These are phyloP conservation scores for Candida ipomoeae DNA, from an alignment of 805 yeast species.

Conservation along the genomic window DNA sequence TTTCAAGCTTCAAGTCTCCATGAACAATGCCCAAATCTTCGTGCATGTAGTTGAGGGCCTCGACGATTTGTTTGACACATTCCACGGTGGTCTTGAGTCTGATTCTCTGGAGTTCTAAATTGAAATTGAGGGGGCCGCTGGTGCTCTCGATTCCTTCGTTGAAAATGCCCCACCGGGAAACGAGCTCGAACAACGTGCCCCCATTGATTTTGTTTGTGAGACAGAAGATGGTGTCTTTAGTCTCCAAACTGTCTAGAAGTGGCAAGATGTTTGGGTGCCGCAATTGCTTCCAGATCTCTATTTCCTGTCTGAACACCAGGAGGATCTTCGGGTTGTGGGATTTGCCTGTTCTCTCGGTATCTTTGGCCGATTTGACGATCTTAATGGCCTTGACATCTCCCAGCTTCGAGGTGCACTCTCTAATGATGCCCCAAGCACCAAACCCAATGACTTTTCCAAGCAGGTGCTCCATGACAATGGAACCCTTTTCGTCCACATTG, in stretches of 20 bases:
- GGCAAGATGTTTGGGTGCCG: conserved; percentile 64
- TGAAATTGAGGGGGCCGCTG: conserved; percentile 26
- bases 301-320: conserved; percentile 64
- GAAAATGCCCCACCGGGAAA: conserved; percentile 58
- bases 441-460: conserved; percentile 76
- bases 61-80: conserved; percentile 50
- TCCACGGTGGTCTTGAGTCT: conserved; percentile 32
- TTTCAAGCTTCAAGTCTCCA: conserved; percentile 81
- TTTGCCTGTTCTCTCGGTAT: conserved; percentile 18
- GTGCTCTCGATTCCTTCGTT: conserved; percentile 24
- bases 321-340: conserved; percentile 45
- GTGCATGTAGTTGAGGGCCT: conserved; percentile 59
- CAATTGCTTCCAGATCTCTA: conserved; percentile 67
- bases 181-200: conserved; percentile 79
- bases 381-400: conserved; percentile 55
- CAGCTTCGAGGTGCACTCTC: conserved; percentile 53
- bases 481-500: conserved; percentile 63
- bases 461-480: conserved; percentile 54
- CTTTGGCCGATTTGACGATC: conserved; percentile 41
- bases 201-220: conserved; percentile 64
- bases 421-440: conserved; percentile 87
- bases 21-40: conserved; percentile 58
- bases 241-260: conserved; percentile 57
- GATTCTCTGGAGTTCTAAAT: conserved; percentile 21
- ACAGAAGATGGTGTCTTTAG: conserved; percentile 62